Base-by-base conservation (phyloP, 257 asterid species). In the Ehretia macrophylla region DNA sequence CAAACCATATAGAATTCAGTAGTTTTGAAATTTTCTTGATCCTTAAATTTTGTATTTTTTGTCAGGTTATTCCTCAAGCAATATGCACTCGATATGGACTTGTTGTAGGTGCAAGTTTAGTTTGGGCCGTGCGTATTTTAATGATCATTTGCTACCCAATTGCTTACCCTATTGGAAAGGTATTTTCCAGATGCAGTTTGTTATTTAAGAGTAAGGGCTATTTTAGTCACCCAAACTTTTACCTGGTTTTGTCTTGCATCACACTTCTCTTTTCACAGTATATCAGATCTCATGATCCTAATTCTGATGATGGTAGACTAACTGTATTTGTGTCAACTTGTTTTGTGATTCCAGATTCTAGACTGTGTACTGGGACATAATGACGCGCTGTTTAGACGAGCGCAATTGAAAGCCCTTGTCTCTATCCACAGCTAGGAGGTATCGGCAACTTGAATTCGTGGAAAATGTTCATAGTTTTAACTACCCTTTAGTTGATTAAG, bases 51-150 rank as follows among this genome's bases (percentile, higher is more conserved):
- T 59, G 40, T 67, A 45, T 38, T 69, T 65, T 20, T 63, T 53
- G 32, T n/a, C 80, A 89, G 99, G 97, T 93, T 66, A 89, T 93
- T 68, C 99, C 99, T 70, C 99, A 93, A 89, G 99, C 99, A 32
- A 85, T 89, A 75, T 93, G 99, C 76, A 85, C 97, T 18, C 77
- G 99, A 75, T 93, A 93, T 55, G 99, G 99, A 75, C 97, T 93
- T 73, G 91, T 95, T 18, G 94, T 93, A 19, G 99, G 99, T 57
- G 96, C 97, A 38, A 85, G 87, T 71, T 72, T 93, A 44, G 79
- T 89, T 58, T 93, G 97, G 95, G 94, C 89, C 51, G 97, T 93
- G 58, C 92, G 88, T 13, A n/a, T 89, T 66, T 74, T 93, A 71
- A 85, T 93, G 97, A 55, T 89, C 35, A 16, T 87, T 63, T 81